Evolutionary conservation across 768 basidiomycete species (phyloP).

Genomic region (Candolleomyces efflorescens): DNA sequence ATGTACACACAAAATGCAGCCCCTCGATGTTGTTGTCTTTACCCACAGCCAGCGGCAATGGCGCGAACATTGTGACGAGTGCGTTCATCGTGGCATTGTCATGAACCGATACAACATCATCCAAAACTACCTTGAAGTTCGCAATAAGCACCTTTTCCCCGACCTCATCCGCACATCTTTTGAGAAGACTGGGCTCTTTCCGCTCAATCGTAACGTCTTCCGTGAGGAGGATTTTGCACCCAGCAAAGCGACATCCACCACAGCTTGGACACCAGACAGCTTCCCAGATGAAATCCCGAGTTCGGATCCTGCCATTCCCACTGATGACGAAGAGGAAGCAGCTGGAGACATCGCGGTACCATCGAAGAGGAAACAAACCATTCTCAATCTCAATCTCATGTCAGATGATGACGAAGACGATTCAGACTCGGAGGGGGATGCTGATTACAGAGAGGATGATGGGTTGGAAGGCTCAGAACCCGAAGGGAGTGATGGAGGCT

Average conservation of each 20-base stretch:
- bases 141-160: conserved; percentile 8
- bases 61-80: conserved; percentile 15
- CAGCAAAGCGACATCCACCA: conserved; percentile 12
- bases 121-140: conserved; percentile 17
- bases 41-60: conserved; percentile 24
- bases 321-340: not conserved
- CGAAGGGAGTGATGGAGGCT: too few relatives aligned
- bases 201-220: conserved; percentile 23
- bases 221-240: conserved; percentile 20
- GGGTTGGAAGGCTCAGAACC: too few relatives aligned
- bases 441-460: too few relatives aligned
- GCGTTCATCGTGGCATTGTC: conserved; percentile 2
- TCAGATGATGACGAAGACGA: too few relatives aligned
- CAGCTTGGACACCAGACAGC: not conserved
- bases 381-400: too few relatives aligned
- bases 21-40: conserved; percentile 39
- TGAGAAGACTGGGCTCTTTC: conserved; percentile 20
- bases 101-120: conserved; percentile 15
- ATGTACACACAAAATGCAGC: conserved; percentile 37
- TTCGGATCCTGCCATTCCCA: not conserved
- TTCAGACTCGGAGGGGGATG: too few relatives aligned
- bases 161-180: conserved; percentile 18
- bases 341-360: too few relatives aligned
- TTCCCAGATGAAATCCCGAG: not conserved
- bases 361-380: too few relatives aligned